Evolutionary conservation across 805 yeast species (phyloP), one percentile per base, ranked within the genome.

Genomic region (Saccharomyces mikatae): DNA sequence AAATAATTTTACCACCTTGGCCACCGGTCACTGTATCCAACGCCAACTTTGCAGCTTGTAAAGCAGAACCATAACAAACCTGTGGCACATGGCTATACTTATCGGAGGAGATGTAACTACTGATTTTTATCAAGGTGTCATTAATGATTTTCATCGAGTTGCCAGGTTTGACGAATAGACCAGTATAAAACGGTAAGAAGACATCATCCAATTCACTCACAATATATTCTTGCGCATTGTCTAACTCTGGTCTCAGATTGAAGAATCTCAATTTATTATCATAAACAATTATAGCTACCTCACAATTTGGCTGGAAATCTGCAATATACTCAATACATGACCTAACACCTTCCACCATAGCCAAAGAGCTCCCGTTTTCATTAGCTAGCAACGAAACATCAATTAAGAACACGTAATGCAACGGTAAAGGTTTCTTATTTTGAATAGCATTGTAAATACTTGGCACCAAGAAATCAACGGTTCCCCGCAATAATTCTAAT

Each of bases 1-100:
- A 78, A 24, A 86, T 79, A 32, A 92, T 83, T 61, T 91, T 87
- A 56, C 98, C 99, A 57, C 94, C 94, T 8, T 94, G 96, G 1
- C 71, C 66, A 2, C 62, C 62, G 6, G 74, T 67, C 32, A 77
- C 77, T 24, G 73, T 70, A 47, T 77, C 77, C 28, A 90, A 73
- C 6, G 89, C 83, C 52, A 80, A 65, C 60, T 76, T 72, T 0
- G 95, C 92, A 2, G 85, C 82, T 53, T 82, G 75, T 32, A 89
- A 69, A 0, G 96, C 97, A 2, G 88, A 80, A 0, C 97, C 95
- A 64, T 80, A 86, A 29, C 89, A 83, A 0, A 89, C 84, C 59
- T 86, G 91, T 49, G 64, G 63, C 17, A 61, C 60, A 50, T 65
- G 71, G 28, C 56, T 50, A 41, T 56, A 61, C 48, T 60, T 67